A percentile compares a stretch with the other conserved stretches of the same genome.
Conservation (phyloP, 139 green algal species). For the Chlorella vulgaris region DNA sequence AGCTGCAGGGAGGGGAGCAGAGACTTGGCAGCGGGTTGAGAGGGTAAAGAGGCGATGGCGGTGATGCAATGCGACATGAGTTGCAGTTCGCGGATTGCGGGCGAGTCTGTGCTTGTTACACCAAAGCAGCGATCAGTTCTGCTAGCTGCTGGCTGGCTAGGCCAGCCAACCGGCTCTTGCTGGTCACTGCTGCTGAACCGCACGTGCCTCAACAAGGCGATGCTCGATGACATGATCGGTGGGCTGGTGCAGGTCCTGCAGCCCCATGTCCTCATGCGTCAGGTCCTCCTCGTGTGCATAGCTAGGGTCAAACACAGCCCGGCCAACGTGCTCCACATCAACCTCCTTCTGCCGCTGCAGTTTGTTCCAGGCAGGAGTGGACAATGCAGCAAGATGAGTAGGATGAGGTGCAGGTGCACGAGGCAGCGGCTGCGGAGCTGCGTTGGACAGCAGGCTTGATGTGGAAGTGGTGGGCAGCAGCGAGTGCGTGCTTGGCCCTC, state of each 20-base stretch:
- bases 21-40: too few relatives aligned
- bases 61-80: too few relatives aligned
- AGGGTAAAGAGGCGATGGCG: too few relatives aligned
- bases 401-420: not conserved
- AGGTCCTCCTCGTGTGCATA: slow-evolving; percentile 13
- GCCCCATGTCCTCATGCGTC: not conserved
- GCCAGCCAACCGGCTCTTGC: too few relatives aligned
- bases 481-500: not conserved
- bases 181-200: too few relatives aligned
- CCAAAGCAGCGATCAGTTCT: too few relatives aligned
- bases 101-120: too few relatives aligned
- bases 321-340: slow-evolving; percentile 19
- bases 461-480: not conserved
- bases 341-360: slow-evolving; percentile 17
- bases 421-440: not conserved
- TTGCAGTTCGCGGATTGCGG: too few relatives aligned
- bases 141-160: too few relatives aligned
- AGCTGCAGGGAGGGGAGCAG: not conserved
- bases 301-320: slow-evolving; percentile 9
- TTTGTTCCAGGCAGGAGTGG: not conserved
- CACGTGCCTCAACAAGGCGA: too few relatives aligned
- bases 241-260: slow-evolving; percentile 14
- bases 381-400: not conserved
- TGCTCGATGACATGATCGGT: not conserved
- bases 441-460: too few relatives aligned